Evolutionary conservation across 1,284 basidiomycete genomes (phyloP), one percentile per base, ranked within the genome.

Genomic region (Apiotrichum porosum): DNA sequence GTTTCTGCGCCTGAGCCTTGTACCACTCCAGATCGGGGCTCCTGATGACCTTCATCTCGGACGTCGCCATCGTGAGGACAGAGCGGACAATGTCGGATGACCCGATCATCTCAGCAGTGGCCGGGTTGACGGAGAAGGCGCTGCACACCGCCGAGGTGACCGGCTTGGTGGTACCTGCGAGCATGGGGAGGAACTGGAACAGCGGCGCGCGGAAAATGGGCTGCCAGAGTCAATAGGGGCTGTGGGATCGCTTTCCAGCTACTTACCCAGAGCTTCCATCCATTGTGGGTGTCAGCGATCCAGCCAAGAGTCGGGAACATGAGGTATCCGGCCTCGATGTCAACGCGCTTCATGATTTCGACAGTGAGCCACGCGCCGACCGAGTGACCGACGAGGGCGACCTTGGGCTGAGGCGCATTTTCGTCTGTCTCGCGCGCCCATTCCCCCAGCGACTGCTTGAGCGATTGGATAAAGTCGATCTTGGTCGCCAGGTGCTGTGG

Each of bases 161-260:
- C 37, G 15, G 64, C 47, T 3, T 54, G 52, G 3, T 61, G 2
- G 68, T 26, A n/a, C 37, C 26, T 4, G 51, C 35, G 12, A 44
- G 22, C 24, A 28, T 40, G 5, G 68, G 65, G 4, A 69, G 43
- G 17, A 69, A 41, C 3, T 53, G 40, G 15, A 52, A 44, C 10
- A 68, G 19, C 0, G 68, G 69, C 14, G 56, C 49, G 30, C 58
- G 60, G 51, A 74, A 73, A 17, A 75, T 61, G n/a, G 72, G 73
- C 63, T 68, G 46, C 1, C n/a, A 38, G 19, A 24, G 40, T 37
- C 24, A 59, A 44, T 8, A n/a, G 9, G 18, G 4, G 26, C 6
- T 28, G 26, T 6, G 26, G 8, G 26, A 12, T 17, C 5, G 18
- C 13, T 24, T 28, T 26, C 19, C n/a, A 4, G 12, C 10, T 4